These are phyloP conservation scores for Crassisporium funariophilum DNA, from an alignment of 768 basidiomycete species.

Conservation along the genomic window DNA sequence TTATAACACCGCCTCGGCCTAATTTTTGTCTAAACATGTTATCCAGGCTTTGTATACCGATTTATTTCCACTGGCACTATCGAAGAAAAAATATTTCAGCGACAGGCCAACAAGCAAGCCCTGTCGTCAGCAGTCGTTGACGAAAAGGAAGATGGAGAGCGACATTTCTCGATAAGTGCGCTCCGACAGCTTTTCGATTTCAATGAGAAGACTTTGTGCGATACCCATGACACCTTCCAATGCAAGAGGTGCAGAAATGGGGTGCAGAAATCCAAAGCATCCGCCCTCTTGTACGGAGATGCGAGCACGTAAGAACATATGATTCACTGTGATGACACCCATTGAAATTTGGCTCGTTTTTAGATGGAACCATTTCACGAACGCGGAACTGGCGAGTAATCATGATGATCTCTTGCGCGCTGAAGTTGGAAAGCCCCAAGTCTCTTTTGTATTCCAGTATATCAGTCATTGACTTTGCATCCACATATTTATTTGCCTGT, in stretches of 20 bases:
- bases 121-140: slow-evolving; percentile 98
- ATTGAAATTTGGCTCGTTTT: neutral
- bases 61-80: slow-evolving; percentile 98
- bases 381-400: slow-evolving; percentile 82
- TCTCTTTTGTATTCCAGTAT: slow-evolving; percentile 97
- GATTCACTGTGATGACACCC: neutral
- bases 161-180: slow-evolving; percentile 90
- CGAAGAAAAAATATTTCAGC: slow-evolving; percentile 98
- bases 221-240: slow-evolving; percentile 99
- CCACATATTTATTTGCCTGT: too few relatives aligned
- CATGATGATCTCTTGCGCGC: slow-evolving; percentile 95
- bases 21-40: neutral
- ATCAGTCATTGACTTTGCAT: slow-evolving; percentile 80
- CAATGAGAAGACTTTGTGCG: slow-evolving; percentile 82
- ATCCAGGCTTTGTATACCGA: slow-evolving; percentile 97
- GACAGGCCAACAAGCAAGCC: slow-evolving; percentile 95
- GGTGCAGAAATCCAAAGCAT: slow-evolving; percentile 78
- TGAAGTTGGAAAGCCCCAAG: slow-evolving; percentile 79
- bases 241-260: slow-evolving; percentile 90
- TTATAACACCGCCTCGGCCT: neutral
- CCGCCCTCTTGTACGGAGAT: slow-evolving; percentile 91
- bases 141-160: slow-evolving; percentile 92
- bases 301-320: slow-evolving; percentile 83
- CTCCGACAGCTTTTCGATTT: slow-evolving; percentile 91
- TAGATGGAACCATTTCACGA: slow-evolving; percentile 98